Base-by-base conservation (phyloP, 2,329 filamentous ascomycete species). In the Calonectria hongkongensis region DNA sequence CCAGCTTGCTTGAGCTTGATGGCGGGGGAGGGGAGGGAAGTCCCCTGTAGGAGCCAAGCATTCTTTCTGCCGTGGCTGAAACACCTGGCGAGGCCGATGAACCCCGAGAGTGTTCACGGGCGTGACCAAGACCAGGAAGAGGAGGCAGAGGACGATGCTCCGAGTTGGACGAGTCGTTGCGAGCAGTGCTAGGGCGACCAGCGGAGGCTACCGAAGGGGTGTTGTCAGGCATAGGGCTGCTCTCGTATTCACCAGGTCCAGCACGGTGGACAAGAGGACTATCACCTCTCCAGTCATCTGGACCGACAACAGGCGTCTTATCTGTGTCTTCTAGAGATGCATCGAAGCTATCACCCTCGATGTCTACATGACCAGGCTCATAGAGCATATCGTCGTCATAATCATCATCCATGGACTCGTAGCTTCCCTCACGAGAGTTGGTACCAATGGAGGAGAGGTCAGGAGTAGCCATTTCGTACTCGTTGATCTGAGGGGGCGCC, bases 401-500 rank as follows among this genome's bases (percentile, higher is more conserved):
- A 21, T 94, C 93, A 30, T 94, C 92, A 15, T 95, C 93, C 39
- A 94, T 92, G 0, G 95, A 96, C 74, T 98, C 96, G 82, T 94
- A 98, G 86, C 96, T 98, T 50, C 95, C 95, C 81, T 98, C 95
- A 10, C 96, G 93, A 15, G 96, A 98, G 78, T 94, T 95, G 62
- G 94, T 96, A 30, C 94, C 95, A 28, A 97, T 89, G 0, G 96
- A 98, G 2, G 96, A 98, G n/a, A 97, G 91, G 81, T 98, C 97
- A 13, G 97, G 97, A 2, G 97, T 99, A 41, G 95, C 94, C 94
- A 98, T 96, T 85, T 98, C 97, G 83, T 98, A 99, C 85, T 99
- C 97, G 82, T 98, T 98, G 80, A 99, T 90, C 82, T 98, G 94
- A 28, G 97, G 97, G 27, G 96, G 96, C 2, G 95, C 95, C 45